Evolutionary conservation across 169 alveolate genomes (phyloP).

Genomic region (Babesia sp.): DNA sequence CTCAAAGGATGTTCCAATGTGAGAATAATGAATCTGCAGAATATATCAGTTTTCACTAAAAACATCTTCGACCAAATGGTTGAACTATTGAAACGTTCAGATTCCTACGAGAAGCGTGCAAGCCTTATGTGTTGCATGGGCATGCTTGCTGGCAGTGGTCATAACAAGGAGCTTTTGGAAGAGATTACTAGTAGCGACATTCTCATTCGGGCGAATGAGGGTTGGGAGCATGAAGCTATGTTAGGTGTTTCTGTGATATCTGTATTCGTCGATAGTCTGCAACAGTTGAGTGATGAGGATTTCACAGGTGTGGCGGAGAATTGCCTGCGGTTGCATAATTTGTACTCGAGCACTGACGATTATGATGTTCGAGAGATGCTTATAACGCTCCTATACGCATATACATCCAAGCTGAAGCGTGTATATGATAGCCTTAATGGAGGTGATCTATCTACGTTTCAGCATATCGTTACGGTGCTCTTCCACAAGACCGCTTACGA

Average conservation of each 20-base stretch:
- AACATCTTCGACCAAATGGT: constrained; percentile 22
- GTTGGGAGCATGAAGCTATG: constrained; percentile 36
- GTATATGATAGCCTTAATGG: constrained; percentile 12
- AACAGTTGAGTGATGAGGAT: constrained; percentile 15
- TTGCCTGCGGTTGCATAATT: constrained; percentile 30
- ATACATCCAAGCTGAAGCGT: neutral
- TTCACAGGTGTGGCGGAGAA: constrained; percentile 31
- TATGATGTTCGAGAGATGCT: constrained; percentile 40
- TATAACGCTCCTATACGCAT: constrained; percentile 11
- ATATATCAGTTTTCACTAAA: constrained; percentile 1
- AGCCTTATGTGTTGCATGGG: constrained; percentile 21
- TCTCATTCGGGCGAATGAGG: constrained; percentile 23
- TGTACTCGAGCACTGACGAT: constrained; percentile 42
- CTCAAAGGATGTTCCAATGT: constrained; percentile 1
- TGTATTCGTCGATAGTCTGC: constrained; percentile 22
- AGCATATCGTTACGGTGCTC: constrained; percentile 13
- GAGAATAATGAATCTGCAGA: neutral
- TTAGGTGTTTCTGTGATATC: constrained; percentile 14
- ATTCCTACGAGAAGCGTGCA: constrained; percentile 16
- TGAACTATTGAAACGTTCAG: constrained; percentile 6
- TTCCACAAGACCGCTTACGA: constrained; percentile 48
- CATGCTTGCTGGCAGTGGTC: constrained; percentile 29
- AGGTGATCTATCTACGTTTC: constrained; percentile 1
- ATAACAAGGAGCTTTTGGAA: neutral
- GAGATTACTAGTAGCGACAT: constrained; percentile 20